Evolutionary conservation across 108 stramenopile species (phyloP).

Genomic region (Fistulifera pelliculosa): DNA sequence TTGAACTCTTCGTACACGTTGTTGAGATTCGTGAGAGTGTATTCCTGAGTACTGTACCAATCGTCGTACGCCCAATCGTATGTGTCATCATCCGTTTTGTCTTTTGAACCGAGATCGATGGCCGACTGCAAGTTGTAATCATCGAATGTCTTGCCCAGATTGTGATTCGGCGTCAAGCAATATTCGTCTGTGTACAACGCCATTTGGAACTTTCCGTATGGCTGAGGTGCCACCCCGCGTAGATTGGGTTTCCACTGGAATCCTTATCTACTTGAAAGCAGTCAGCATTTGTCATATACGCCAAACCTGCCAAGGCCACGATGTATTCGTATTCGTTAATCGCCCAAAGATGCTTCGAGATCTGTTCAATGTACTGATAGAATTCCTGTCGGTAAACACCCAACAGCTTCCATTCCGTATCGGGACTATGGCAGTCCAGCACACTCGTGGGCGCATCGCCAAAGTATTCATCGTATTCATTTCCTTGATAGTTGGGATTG

Average conservation of each 20-base stretch:
- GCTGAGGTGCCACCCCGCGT: conserved; percentile 52
- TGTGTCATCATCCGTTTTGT: conserved; percentile 28
- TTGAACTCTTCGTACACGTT: conserved; percentile 62
- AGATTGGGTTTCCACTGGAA: conserved; percentile 41
- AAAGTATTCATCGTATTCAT: conserved; percentile 65
- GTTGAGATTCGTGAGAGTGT: conserved; percentile 65
- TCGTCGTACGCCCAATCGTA: conserved; percentile 35
- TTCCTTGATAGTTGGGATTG: conserved; percentile 74
- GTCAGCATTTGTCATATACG: conserved; percentile 75
- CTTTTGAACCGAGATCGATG: conserved; percentile 25
- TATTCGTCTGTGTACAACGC: conserved; percentile 58
- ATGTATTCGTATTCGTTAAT: conserved; percentile 83
- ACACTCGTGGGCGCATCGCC: conserved; percentile 38
- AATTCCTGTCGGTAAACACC: conserved; percentile 86
- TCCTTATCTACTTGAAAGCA: conserved; percentile 52
- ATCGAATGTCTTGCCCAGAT: conserved; percentile 50
- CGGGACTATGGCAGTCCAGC: conserved; percentile 73
- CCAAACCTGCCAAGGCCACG: conserved; percentile 67
- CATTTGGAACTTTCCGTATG: conserved; percentile 58
- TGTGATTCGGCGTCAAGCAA: conserved; percentile 40
- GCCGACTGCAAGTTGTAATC: conserved; percentile 45
- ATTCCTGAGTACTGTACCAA: conserved; percentile 68
- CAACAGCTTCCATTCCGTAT: conserved; percentile 63
- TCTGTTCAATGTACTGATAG: conserved; percentile 86
- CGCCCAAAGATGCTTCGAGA: conserved; percentile 85